These are phyloP conservation scores for Fusarium sp. DNA, from an alignment of 2,329 filamentous ascomycete genomes.

Conservation along the genomic window DNA sequence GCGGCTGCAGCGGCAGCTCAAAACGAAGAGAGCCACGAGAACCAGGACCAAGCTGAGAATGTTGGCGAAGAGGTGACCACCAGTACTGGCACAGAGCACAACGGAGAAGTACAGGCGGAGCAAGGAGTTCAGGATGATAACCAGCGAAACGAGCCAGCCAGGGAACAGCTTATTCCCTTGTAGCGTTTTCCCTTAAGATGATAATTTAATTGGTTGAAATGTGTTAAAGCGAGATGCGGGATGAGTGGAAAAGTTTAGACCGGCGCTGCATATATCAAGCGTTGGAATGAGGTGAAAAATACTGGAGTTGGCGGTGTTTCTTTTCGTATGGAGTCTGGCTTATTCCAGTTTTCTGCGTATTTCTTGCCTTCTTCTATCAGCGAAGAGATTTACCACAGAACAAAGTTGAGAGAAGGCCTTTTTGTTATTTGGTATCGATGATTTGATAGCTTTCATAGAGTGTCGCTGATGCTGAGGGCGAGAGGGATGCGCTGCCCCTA, in stretches of 20 bases:
- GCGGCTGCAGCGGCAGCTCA: constrained; percentile 44
- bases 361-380: constrained; percentile 28
- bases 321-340: constrained; percentile 7
- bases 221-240: constrained; percentile 26
- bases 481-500: neutral
- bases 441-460: constrained; percentile 4
- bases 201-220: constrained; percentile 12
- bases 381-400: constrained; percentile 32
- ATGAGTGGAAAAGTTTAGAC: constrained; percentile 38
- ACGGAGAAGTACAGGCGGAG: constrained; percentile 11
- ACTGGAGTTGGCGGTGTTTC: constrained; percentile 42
- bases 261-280: constrained; percentile 17
- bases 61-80: constrained; percentile 11
- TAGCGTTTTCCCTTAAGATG: constrained; percentile 4
- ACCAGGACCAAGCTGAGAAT: constrained; percentile 21
- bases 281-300: constrained; percentile 27
- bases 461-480: neutral
- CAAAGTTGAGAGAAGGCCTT: constrained; percentile 41
- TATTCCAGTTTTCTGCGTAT: neutral
- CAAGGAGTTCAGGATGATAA: constrained; percentile 23
- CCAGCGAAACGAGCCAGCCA: constrained; percentile 23
- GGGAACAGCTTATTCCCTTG: constrained; percentile 41
- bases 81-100: constrained; percentile 24
- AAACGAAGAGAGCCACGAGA: constrained; percentile 38
- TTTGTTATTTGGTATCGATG: constrained; percentile 21